Evolutionary conservation across 257 asterid genomes (phyloP).

Genomic region (Plantago ovata): DNA sequence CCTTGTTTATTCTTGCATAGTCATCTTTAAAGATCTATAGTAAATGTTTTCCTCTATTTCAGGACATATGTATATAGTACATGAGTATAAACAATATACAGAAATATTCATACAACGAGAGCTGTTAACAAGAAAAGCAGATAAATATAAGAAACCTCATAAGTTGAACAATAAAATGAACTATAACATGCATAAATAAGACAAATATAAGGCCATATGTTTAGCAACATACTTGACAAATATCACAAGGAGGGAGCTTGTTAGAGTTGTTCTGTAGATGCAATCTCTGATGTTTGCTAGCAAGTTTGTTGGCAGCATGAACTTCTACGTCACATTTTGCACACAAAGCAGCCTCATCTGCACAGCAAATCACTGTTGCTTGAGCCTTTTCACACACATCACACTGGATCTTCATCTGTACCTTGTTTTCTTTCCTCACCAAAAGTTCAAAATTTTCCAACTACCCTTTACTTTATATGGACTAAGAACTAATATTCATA

Average conservation of each 20-base stretch:
- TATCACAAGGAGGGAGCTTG: slow-evolving; percentile 93
- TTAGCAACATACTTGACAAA: slow-evolving; percentile 67
- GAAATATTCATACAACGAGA: too few species aligned
- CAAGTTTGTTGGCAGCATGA: slow-evolving; percentile 93
- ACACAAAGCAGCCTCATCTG: slow-evolving; percentile 97
- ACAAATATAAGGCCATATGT: not conserved
- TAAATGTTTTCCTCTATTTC: too few species aligned
- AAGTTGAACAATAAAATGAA: not conserved
- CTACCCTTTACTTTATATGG: slow-evolving; percentile 15
- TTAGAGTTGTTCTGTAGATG: slow-evolving; percentile 73
- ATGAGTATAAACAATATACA: too few species aligned
- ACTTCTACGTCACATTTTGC: slow-evolving; percentile 77
- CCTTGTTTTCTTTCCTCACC: not conserved
- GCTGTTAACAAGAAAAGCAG: too few species aligned
- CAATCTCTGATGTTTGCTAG: slow-evolving; percentile 95
- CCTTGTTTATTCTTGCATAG: too few species aligned
- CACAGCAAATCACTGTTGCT: slow-evolving; percentile 96
- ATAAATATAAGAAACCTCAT: not conserved
- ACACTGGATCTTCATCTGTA: slow-evolving; percentile 87
- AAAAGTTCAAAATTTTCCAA: slow-evolving; percentile 11
- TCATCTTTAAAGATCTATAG: too few species aligned
- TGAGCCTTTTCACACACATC: slow-evolving; percentile 97
- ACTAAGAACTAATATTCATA: slow-evolving; percentile 10
- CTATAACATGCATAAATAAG: not conserved
- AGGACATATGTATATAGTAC: too few species aligned